Percentiles rank a stretch among this genome's conserved stretches.
These are phyloP conservation scores for Cryomyces minteri DNA, from an alignment of 495 filamentous ascomycete genomes.

Conservation along the genomic window DNA sequence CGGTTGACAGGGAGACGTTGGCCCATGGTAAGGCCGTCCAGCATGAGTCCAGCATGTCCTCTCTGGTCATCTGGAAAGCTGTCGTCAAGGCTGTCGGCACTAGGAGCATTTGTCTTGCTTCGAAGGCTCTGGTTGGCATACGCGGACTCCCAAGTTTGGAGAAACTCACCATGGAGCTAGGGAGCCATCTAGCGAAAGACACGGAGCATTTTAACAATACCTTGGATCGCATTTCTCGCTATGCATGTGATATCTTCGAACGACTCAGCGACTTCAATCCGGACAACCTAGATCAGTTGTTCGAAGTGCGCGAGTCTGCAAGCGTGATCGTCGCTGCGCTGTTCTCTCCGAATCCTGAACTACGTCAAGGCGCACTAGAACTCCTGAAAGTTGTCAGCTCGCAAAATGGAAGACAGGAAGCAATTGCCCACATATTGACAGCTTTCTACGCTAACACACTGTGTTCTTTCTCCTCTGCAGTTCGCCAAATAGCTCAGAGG, in stretches of 20 bases:
- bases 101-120: constrained; percentile 45
- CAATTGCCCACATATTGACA: constrained; percentile 50
- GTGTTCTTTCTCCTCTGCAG: constrained; percentile 40
- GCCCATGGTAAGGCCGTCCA: constrained; percentile 39
- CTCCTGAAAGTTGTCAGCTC: constrained; percentile 62
- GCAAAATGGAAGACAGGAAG: constrained; percentile 51
- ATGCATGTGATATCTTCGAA: constrained; percentile 54
- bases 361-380: constrained; percentile 57
- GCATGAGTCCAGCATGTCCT: constrained; percentile 44
- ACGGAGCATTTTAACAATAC: constrained; percentile 55
- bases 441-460: constrained; percentile 42
- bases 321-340: constrained; percentile 50
- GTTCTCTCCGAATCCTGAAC: constrained; percentile 46
- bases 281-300: constrained; percentile 43
- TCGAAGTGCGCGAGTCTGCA: constrained; percentile 38
- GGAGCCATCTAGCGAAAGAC: constrained; percentile 28
- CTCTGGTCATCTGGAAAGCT: constrained; percentile 54
- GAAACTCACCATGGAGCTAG: constrained; percentile 36
- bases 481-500: constrained; percentile 34
- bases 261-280: constrained; percentile 55
- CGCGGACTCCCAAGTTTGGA: constrained; percentile 52
- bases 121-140: constrained; percentile 50
- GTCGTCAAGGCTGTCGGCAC: constrained; percentile 48
- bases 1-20: constrained; percentile 51
- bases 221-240: constrained; percentile 46